Conservation (phyloP, 2,329 filamentous ascomycete species). For the Cercospora sp. region DNA sequence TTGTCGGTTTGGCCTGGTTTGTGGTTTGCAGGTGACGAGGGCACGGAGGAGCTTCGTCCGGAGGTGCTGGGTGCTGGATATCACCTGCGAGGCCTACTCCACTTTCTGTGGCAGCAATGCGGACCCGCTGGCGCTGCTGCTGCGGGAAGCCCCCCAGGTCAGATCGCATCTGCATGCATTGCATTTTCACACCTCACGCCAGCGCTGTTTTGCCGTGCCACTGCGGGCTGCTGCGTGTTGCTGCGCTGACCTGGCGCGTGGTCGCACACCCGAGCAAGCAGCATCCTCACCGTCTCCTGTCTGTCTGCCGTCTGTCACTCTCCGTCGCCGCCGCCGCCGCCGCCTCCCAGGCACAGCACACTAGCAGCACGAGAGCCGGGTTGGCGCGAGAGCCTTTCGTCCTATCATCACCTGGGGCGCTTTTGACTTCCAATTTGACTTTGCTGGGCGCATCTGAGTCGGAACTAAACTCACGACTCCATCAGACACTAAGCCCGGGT, state of each 20-base stretch:
- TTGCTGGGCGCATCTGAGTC: neutral
- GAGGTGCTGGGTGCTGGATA: neutral
- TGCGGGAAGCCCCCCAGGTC: neutral
- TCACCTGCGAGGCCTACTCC: neutral
- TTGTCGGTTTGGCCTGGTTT: neutral
- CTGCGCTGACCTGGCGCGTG: neutral
- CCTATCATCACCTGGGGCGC: neutral
- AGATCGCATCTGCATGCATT: slow-evolving; percentile 5
- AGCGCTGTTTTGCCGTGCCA: slow-evolving; percentile 4
- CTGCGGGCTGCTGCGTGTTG: neutral
- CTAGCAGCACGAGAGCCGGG: slow-evolving; percentile 9
- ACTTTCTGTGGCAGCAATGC: neutral
- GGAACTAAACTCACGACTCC: neutral
- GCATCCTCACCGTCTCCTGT: neutral
- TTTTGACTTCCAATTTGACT: slow-evolving; percentile 4
- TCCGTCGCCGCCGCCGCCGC: neutral
- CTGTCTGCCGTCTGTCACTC: neutral
- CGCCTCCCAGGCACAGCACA: slow-evolving; percentile 6
- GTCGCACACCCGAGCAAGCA: neutral
- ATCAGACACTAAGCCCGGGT: slow-evolving; percentile 7
- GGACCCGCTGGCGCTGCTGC: neutral
- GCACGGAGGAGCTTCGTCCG: neutral
- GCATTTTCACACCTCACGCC: slow-evolving; percentile 2
- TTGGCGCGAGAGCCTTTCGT: neutral
- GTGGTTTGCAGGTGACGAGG: neutral